Conservation (phyloP, 1,284 basidiomycete genomes). For the Irpex lacteus region DNA sequence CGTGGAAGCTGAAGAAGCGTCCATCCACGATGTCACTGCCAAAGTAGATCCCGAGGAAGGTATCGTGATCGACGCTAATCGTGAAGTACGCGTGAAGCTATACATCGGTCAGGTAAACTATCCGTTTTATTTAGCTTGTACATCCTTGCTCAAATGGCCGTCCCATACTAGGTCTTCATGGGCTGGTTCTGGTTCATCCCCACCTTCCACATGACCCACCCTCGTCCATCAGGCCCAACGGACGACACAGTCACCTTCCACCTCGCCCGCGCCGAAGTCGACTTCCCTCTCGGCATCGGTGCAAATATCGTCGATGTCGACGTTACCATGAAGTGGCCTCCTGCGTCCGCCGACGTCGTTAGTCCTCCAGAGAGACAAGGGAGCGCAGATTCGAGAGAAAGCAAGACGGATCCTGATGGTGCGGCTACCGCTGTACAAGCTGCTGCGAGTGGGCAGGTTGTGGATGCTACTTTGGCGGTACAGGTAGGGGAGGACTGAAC, state of each 20-base stretch:
- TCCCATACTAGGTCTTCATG: slow-evolving; percentile 56
- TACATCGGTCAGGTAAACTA: slow-evolving; percentile 66
- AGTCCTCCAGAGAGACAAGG: slow-evolving; percentile 19
- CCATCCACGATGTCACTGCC: slow-evolving; percentile 38
- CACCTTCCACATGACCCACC: slow-evolving; percentile 68
- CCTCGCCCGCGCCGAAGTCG: slow-evolving; percentile 60
- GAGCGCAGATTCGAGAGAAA: slow-evolving; percentile 20
- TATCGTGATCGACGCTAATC: slow-evolving; percentile 61
- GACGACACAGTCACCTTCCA: slow-evolving; percentile 31
- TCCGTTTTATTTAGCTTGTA: not conserved
- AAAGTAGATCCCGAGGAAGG: slow-evolving; percentile 34
- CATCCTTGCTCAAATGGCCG: not conserved
- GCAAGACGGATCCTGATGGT: slow-evolving; percentile 21
- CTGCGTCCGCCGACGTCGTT: slow-evolving; percentile 20
- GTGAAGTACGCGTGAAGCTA: slow-evolving; percentile 77
- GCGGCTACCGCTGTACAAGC: slow-evolving; percentile 21
- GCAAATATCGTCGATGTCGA: slow-evolving; percentile 62
- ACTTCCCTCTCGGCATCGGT: slow-evolving; percentile 76
- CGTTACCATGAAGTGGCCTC: slow-evolving; percentile 37
- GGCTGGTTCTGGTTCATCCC: slow-evolving; percentile 86
- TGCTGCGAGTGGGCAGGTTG: slow-evolving; percentile 14
- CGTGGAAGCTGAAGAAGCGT: slow-evolving; percentile 38
- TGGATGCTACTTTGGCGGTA: slow-evolving; percentile 21
- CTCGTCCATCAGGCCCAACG: slow-evolving; percentile 22
- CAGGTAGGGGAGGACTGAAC: slow-evolving; percentile 12